Evolutionary conservation across 305 asterid species (phyloP).

Genomic region (Fraxinus baroniana): DNA sequence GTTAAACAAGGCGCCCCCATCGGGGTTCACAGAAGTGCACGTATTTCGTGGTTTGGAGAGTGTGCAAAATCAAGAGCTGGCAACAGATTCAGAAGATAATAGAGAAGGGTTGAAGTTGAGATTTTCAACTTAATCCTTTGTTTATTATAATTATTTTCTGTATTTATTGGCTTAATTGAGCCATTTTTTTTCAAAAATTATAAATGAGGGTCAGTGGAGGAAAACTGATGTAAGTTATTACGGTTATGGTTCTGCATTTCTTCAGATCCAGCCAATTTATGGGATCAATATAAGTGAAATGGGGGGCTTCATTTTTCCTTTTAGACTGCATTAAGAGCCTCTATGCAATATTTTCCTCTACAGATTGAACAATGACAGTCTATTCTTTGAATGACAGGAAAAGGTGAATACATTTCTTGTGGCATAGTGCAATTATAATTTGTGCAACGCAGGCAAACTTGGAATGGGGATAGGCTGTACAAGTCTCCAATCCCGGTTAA

Average conservation of each 20-base stretch:
- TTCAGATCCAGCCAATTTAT: conserved; percentile 23
- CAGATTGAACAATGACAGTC: not conserved
- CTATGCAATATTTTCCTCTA: not conserved
- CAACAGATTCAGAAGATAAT: conserved; percentile 30
- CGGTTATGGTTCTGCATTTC: conserved; percentile 21
- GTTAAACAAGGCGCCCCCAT: conserved; percentile 39
- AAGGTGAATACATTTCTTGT: not conserved
- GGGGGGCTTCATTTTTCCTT: conserved; percentile 3
- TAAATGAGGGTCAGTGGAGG: conserved; percentile 19
- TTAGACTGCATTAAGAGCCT: not conserved
- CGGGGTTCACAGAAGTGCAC: conserved; percentile 25
- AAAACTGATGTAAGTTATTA: conserved; percentile 32
- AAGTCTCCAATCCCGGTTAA: not conserved
- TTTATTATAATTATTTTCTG: not conserved
- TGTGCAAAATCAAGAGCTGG: conserved; percentile 38
- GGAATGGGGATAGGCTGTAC: not conserved
- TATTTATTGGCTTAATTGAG: conserved; percentile 1
- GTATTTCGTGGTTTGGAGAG: conserved; percentile 46
- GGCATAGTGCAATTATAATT: not conserved
- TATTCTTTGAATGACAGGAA: not conserved
- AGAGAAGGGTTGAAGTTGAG: not conserved
- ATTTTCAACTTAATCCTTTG: not conserved
- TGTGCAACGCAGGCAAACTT: not conserved
- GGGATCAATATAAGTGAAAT: conserved; percentile 25
- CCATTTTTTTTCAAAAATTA: not conserved